Evolutionary conservation across 371 early-diverging fungal genomes (phyloP).

Genomic region (Sporodiniella umbellata): DNA sequence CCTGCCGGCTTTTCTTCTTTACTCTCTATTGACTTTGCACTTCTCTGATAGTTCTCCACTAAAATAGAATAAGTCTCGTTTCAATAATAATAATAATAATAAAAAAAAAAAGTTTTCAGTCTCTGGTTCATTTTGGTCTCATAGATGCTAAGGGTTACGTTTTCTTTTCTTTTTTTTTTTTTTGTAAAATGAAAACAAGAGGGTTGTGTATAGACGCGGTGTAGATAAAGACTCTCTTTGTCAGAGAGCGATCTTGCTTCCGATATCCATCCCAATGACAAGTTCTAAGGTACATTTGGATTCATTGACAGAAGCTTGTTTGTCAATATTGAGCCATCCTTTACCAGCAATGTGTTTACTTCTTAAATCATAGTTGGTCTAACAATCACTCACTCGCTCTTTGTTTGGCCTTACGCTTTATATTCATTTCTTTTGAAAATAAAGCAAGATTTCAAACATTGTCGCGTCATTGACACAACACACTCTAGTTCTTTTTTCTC

Average conservation of each 20-base stretch:
- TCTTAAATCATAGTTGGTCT: conserved; percentile 28
- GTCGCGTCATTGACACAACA: no score
- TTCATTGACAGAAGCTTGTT: conserved; percentile 23
- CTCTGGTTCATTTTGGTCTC: no score
- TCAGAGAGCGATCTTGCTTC: conserved; percentile 22
- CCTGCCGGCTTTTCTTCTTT: conserved; percentile 25
- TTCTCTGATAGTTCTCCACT: conserved; percentile 45
- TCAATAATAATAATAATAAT: no score
- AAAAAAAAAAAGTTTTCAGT: not conserved
- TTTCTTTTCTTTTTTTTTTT: conserved; percentile 6
- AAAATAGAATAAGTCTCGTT: not conserved
- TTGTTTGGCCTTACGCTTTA: conserved; percentile 51
- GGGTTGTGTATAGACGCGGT: not conserved
- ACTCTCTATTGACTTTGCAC: conserved; percentile 12
- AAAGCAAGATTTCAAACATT: conserved; percentile 53
- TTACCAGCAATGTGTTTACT: conserved; percentile 29
- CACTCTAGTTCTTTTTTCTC: no score
- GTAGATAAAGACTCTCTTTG: no score
- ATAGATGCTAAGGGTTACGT: no score
- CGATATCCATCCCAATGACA: conserved; percentile 23
- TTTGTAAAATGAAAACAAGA: not conserved
- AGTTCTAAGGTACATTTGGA: conserved; percentile 11
- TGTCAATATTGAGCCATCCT: conserved; percentile 39
- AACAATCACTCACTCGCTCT: conserved; percentile 37
- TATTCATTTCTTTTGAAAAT: conserved; percentile 25